Evolutionary conservation across 345 rosid species (phyloP), one percentile per base, ranked within the genome.

Genomic region (Eucalyptus pauciflora): DNA sequence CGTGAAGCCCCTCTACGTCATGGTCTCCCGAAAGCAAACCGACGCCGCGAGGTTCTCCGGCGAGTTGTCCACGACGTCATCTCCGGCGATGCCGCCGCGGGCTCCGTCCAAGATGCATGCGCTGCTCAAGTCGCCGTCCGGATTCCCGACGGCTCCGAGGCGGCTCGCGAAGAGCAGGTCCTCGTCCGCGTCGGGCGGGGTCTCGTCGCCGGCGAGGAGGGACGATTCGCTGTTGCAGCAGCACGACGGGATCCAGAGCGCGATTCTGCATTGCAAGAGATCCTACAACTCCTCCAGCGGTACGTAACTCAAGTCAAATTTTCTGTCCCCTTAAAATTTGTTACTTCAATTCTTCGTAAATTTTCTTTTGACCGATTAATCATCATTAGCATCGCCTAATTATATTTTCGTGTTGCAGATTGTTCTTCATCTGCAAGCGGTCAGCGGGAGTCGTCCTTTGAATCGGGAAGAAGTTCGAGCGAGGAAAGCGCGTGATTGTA

Each of bases 251-350:
- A 98, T 98, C 89, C 97, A 98, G 87, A 92, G 99, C 86, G 99
- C 99, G 62, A 98, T 98, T 88, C 94, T 96, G 37, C 99, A 98
- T 87, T 98, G 99, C 96, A 98, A 98, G 94, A 94, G 93, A 87
- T 98, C 99, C 33, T 96, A 96, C 89, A 94, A 93, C 37, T 92
- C 96, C 45, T 88, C 87, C 50, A 86, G 90, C 87, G 90, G 91
- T 90, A 18, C 29, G 85, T 76, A 17, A 20, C 48, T 76, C 1
- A 20, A 11, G 45, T 41, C 43, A 6, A 76, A 76, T 3, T 20
- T 11, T 10, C 13, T 6, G 29, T 76, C 85, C 48, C 48, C 13
- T 20, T 11, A 6, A 41, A 41, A 76, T 41, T 41, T 9, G 13
- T 41, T 5, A 37, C 45, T 5, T 22, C 20, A 22, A 27, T 10